A percentile compares a stretch with the other conserved stretches of the same genome.
phyloP scores from a whole-genome alignment of 257 asterid genomes.

The Echites panduratus region DNA sequence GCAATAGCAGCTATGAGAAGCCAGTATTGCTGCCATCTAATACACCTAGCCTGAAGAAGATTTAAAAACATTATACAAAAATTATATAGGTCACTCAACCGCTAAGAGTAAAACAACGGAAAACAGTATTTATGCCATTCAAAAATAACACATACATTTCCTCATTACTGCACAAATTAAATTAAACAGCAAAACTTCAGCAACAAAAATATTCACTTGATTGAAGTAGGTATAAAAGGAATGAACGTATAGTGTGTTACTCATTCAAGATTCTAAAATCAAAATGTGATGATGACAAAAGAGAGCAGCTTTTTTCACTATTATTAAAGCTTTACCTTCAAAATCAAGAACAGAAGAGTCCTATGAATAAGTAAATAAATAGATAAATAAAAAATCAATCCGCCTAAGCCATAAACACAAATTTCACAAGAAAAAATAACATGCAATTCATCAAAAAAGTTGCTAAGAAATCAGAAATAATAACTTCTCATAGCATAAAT shows the following conservation, averaged over 20 bases:
- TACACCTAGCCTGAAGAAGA: constrained; percentile 28
- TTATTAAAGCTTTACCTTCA: background rate
- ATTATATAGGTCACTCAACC: background rate
- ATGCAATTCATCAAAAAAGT: background rate
- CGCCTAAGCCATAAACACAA: background rate
- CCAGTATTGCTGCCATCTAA: constrained; percentile 62
- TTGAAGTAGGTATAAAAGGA: background rate
- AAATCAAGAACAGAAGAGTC: background rate
- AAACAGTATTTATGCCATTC: background rate
- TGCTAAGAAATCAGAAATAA: background rate
- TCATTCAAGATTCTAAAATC: background rate
- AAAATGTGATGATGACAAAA: background rate
- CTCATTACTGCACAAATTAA: background rate
- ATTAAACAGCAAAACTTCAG: background rate
- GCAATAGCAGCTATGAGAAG: constrained; percentile 65
- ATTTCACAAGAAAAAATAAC: background rate
- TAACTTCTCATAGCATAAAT: background rate
- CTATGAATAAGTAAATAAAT: too few relatives aligned
- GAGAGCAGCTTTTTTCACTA: background rate
- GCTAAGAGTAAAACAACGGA: background rate
- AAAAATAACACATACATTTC: background rate
- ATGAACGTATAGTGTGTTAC: too few relatives aligned
- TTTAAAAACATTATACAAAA: background rate
- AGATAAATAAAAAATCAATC: background rate
- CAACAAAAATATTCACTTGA: background rate